Percentiles rank a stretch among this genome's conserved stretches.
These are phyloP conservation scores for Hypoxylon sp. DNA, from an alignment of 2,329 filamentous ascomycete species.

Conservation along the genomic window DNA sequence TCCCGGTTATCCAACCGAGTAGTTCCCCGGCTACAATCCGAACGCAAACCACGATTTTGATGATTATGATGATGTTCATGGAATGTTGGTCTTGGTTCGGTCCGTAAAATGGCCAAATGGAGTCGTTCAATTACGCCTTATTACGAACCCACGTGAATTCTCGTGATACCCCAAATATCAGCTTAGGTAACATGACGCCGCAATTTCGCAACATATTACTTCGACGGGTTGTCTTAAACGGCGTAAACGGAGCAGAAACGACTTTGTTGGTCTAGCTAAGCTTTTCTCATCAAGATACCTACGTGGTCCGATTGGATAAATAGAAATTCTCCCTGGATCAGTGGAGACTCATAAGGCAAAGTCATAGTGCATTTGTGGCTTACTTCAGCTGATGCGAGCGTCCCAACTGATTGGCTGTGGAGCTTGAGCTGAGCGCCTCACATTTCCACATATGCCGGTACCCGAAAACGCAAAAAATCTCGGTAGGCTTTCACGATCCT, in stretches of 20 bases:
- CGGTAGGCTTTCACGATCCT: background rate
- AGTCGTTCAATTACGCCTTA: slow-evolving; percentile 12
- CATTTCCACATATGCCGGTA: slow-evolving; percentile 11
- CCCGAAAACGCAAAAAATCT: slow-evolving; percentile 13
- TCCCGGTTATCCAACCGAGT: slow-evolving; percentile 6
- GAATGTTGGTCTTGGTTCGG: background rate
- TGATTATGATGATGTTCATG: background rate
- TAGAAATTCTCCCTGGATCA: slow-evolving; percentile 1
- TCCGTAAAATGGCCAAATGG: slow-evolving; percentile 21
- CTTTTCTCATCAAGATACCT: slow-evolving; percentile 2
- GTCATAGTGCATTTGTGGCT: slow-evolving; percentile 7
- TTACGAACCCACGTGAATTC: slow-evolving; percentile 20
- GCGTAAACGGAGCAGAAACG: background rate
- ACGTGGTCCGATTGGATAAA: background rate
- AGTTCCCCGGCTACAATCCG: background rate
- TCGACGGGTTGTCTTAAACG: background rate
- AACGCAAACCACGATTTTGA: background rate
- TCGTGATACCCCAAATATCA: slow-evolving; percentile 31
- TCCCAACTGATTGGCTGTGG: slow-evolving; percentile 21
- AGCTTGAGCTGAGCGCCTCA: slow-evolving; percentile 28
- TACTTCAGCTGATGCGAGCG: slow-evolving; percentile 16
- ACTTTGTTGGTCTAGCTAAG: slow-evolving; percentile 7
- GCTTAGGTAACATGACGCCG: slow-evolving; percentile 28
- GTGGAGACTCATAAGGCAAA: slow-evolving; percentile 27
- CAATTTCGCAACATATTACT: slow-evolving; percentile 25